Base-by-base conservation (phyloP, 2,329 filamentous ascomycete species). In the Aspergillus eucalypticola region DNA sequence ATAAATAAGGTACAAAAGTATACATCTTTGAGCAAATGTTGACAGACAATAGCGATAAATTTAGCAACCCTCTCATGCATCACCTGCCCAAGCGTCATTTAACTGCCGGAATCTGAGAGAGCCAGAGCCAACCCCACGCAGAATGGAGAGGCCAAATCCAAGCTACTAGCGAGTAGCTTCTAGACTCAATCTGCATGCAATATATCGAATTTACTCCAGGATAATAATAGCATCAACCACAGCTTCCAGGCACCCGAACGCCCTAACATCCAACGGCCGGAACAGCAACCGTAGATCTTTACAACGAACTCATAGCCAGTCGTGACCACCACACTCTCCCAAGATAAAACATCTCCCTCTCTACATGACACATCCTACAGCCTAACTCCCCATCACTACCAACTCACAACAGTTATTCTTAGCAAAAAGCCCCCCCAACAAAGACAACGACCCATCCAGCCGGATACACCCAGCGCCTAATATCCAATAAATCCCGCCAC, bases 391-490 rank as follows among this genome's bases (percentile, higher is more conserved):
- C 25, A 46, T 1, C 6, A 41, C 11, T 0, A 27, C n/a, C 8
- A 8, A 21, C n/a, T 15, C 52, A 46, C 13, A 6, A 55, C 3
- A n/a, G 44, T 44, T 59, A 61, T 61, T 56, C 46, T 59, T 15
- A 35, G 59, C 23, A 55, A 41, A 49, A 32, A 15, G 25, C 35
- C 5, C 3, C 8, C 4, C 8, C 3, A 29, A 29, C 3, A 5
- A 10, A 29, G 27, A 11, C 8, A 11, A 4, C 8, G 27, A 29
- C 27, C 39, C 15, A 41, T n/a, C 15, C 25, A 29, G 15, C 15
- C 44, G 21, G 25, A 29, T n/a, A 8, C n/a, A 8, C 25, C 25
- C 46, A 29, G 29, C 46, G 25, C 25, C 25, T 29, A n/a, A 19
- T 3, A 50, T 32, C 46, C 46, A 50, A 3, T 32, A 3, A 29